A percentile compares a stretch with the other conserved stretches of the same genome.
These are phyloP conservation scores for Cicer chorassanicum DNA, from an alignment of 306 rosid species.

Conservation along the genomic window DNA sequence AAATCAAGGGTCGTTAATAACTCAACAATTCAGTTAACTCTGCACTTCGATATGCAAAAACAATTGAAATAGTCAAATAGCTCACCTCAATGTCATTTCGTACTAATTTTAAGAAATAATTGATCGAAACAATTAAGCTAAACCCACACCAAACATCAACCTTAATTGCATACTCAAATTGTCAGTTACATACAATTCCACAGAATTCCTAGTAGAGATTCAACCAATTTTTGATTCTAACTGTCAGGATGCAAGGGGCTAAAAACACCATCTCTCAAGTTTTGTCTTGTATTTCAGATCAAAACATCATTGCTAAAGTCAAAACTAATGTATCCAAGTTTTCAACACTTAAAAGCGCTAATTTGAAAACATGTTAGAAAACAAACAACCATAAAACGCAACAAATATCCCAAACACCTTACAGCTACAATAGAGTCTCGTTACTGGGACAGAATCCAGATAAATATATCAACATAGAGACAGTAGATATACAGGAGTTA, in stretches of 20 bases:
- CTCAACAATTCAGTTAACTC: too few relatives aligned
- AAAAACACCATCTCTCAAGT: constrained; percentile 10
- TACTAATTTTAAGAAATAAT: neutral
- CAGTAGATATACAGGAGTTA: constrained; percentile 15
- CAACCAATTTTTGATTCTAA: neutral
- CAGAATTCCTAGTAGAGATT: neutral
- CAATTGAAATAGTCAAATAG: too few relatives aligned
- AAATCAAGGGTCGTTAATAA: too few relatives aligned
- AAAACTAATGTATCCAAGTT: constrained; percentile 14
- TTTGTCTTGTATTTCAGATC: constrained; percentile 15
- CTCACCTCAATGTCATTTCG: neutral
- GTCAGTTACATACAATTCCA: constrained; percentile 4
- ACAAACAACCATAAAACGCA: constrained; percentile 6
- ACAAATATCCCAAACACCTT: constrained; percentile 38
- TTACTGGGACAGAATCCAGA: constrained; percentile 32
- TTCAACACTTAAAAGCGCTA: constrained; percentile 14
- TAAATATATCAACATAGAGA: constrained; percentile 40
- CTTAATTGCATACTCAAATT: neutral
- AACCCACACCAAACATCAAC: neutral
- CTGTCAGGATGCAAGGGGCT: neutral
- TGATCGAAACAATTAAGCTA: neutral
- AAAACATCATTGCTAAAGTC: constrained; percentile 23
- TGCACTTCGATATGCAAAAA: too few relatives aligned
- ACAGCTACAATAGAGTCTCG: constrained; percentile 30
- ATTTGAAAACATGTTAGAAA: constrained; percentile 23